Conservation (phyloP, 169 alveolate genomes). For the Amoebophrya sp. region DNA sequence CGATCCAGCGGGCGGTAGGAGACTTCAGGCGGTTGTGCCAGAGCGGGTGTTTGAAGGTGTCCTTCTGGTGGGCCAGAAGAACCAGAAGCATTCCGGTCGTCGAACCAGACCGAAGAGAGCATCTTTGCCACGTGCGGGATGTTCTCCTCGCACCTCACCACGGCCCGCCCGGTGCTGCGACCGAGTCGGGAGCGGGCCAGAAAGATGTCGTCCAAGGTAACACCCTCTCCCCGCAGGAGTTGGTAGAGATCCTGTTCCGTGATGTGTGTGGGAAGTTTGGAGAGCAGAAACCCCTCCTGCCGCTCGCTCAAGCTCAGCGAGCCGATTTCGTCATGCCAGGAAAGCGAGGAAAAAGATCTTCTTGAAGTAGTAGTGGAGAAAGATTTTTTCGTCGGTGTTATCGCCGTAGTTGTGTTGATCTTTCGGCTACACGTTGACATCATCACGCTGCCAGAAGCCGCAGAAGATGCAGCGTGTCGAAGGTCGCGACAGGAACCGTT, state of each 20-base stretch:
- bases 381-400: too few species aligned
- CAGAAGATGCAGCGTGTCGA: too few species aligned
- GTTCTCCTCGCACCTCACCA: not conserved
- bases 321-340: not conserved
- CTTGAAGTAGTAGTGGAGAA: too few species aligned
- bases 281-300: constrained; percentile 11
- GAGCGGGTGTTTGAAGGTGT: too few species aligned
- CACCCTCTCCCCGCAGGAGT: not conserved
- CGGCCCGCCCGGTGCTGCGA: not conserved
- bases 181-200: not conserved
- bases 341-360: not conserved
- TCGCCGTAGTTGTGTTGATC: too few species aligned
- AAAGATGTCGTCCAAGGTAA: not conserved
- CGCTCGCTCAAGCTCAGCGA: not conserved
- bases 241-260: not conserved
- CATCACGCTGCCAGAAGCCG: too few species aligned
- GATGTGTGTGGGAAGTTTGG: not conserved
- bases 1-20: not conserved
- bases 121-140: not conserved
- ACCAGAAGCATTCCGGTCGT: too few species aligned
- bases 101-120: too few species aligned
- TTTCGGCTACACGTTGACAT: too few species aligned
- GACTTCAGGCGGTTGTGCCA: not conserved
- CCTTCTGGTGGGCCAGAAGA: too few species aligned
- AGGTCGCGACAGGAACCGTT: too few species aligned